Percentiles rank a stretch among this genome's conserved stretches.
phyloP scores from a whole-genome alignment of 441 rosid genomes.

The Cnidoscolus chayamansa region DNA sequence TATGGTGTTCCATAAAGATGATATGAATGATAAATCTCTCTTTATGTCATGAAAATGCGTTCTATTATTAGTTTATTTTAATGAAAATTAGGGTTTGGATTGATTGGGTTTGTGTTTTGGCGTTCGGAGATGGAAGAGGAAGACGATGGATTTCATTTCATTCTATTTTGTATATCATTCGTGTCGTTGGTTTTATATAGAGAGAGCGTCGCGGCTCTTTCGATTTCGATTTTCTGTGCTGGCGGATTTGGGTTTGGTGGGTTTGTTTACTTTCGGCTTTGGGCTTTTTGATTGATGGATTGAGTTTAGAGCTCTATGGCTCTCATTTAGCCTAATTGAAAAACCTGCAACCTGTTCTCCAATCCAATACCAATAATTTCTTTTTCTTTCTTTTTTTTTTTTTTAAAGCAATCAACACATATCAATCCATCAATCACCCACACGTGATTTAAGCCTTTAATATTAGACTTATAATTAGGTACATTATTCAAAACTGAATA shows the following conservation, averaged over 20 bases:
- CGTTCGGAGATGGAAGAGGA: not conserved
- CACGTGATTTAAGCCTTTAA: too few species aligned
- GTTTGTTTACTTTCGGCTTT: not conserved
- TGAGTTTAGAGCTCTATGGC: not conserved
- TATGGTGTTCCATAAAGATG: slow-evolving; percentile 17
- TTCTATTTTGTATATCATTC: not conserved
- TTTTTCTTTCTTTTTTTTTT: too few species aligned
- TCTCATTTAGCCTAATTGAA: too few species aligned
- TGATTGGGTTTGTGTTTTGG: slow-evolving; percentile 8
- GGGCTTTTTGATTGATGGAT: not conserved
- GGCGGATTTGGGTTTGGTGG: slow-evolving; percentile 5
- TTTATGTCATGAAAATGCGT: slow-evolving; percentile 4
- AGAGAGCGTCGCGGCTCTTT: not conserved
- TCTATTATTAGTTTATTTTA: not conserved
- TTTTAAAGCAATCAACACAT: not conserved
- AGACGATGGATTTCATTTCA: not conserved
- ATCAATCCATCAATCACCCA: too few species aligned
- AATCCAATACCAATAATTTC: too few species aligned
- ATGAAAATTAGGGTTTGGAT: slow-evolving; percentile 30
- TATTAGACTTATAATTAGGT: too few species aligned
- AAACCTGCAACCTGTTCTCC: too few species aligned
- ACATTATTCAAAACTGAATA: too few species aligned
- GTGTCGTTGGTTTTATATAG: not conserved
- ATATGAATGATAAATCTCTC: slow-evolving; percentile 29
- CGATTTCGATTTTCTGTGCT: not conserved